Evolutionary conservation across 176 grass and related monocot genomes (phyloP), one percentile per base, ranked within the genome.

Genomic region (Cenchrus fungigraminus): DNA sequence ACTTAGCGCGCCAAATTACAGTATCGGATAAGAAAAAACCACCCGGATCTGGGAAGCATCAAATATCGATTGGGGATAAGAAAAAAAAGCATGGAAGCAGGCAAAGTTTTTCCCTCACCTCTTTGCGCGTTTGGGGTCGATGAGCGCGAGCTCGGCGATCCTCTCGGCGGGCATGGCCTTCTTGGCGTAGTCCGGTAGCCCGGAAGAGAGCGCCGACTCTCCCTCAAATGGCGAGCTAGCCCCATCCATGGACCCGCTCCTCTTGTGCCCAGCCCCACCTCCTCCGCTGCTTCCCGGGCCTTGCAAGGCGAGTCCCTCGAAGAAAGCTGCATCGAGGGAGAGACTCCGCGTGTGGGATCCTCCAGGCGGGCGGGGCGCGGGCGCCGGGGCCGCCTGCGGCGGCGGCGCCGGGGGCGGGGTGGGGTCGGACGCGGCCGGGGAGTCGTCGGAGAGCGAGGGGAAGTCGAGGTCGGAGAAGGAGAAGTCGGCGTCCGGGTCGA

Each of bases 111-210:
- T 60, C 68, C 82, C 46, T 4, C 71, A 87, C 97, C 97, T 99
- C 81, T 99, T 99, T 15, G 97, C 94, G 65, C 97, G 91, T 81
- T 96, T 99, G 84, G 97, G 97, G 79, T 99, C 97, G 75, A 97
- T 53, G 44, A 99, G 88, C 8, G 97, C 75, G 50, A 99, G 79
- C 90, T 99, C 93, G 73, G 94, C 94, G 74, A 99, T 87, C 87
- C 90, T 88, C 22, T 97, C 94, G 0, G 86, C 84, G 2, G 94
- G 81, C 90, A 99, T 88, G 61, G 88, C 94, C 84, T 99, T 99
- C 93, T 97, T 99, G 25, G 90, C 92, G 80, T 97, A 94, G 86
- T 99, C 97, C 57, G 91, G 92, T 31, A 84, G 42, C 3, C 79
- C 68, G 40, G 45, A 8, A 1, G 84, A 83, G 20, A 75, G 86